phyloP scores from a whole-genome alignment of 257 asterid species.

The Primulina huaijiensis region DNA sequence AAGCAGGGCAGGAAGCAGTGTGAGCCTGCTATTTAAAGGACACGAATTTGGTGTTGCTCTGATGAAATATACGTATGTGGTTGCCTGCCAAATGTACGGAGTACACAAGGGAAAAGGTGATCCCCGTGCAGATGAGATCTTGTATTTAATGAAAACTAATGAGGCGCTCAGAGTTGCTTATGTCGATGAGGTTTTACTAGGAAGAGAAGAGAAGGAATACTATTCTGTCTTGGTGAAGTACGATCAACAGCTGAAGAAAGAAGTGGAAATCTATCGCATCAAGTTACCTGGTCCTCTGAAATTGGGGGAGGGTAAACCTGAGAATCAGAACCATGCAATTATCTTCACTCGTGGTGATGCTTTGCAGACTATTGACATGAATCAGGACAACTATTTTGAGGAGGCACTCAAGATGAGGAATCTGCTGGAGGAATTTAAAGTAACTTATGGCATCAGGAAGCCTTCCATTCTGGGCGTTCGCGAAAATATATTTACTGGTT shows the following conservation, averaged over 20 bases:
- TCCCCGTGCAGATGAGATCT: slow-evolving; percentile 91
- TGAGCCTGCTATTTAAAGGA: slow-evolving; percentile 69
- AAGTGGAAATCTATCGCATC: slow-evolving; percentile 95
- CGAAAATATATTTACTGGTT: slow-evolving; percentile 92
- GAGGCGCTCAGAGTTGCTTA: slow-evolving; percentile 99
- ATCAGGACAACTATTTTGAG: slow-evolving; percentile 96
- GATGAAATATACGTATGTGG: slow-evolving; percentile 92
- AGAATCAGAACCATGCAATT: slow-evolving; percentile 94
- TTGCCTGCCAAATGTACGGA: slow-evolving; percentile 98
- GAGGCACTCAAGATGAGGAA: slow-evolving; percentile 98
- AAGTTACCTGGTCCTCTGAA: slow-evolving; percentile 95
- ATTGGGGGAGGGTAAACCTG: slow-evolving; percentile 99
- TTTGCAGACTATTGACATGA: slow-evolving; percentile 97
- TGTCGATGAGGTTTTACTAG: slow-evolving; percentile 88
- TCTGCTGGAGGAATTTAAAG: slow-evolving; percentile 84
- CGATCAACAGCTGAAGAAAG: slow-evolving; percentile 67
- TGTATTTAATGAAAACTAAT: slow-evolving; percentile 73
- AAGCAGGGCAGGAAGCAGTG: slow-evolving; percentile 78
- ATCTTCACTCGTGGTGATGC: slow-evolving; percentile 99
- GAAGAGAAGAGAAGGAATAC: slow-evolving; percentile 76
- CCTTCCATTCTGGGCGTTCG: slow-evolving; percentile 95
- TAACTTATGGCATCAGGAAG: slow-evolving; percentile 77
- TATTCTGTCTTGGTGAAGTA: slow-evolving; percentile 93
- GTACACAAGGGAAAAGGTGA: slow-evolving; percentile 90
- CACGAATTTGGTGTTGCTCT: slow-evolving; percentile 91